Evolutionary conservation across 2,329 filamentous ascomycete genomes (phyloP), one percentile per base, ranked within the genome.

Genomic region (Colletotrichum cereale): DNA sequence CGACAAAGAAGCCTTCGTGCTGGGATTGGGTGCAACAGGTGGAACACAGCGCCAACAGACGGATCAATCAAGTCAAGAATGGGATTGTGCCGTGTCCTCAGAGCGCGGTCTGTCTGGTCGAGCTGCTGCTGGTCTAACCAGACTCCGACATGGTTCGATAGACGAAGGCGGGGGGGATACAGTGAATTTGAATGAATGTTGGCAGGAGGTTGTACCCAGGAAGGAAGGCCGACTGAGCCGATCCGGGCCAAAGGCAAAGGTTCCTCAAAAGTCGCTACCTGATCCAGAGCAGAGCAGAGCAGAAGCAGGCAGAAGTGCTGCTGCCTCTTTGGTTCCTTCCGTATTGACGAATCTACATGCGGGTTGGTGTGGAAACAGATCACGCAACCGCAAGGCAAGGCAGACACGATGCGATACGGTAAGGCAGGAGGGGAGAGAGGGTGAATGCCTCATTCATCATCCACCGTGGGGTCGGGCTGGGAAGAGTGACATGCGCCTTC

Each of bases 261-360:
- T 70, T 31, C 21, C 29, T 11, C 34, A 38, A 48, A 58, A 58
- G 24, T 29, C 26, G 48, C 26, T 69, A 48, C 52, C 66, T 44
- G 61, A 64, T 47, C 26, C 26, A 34, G 24, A 53, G 18, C 18
- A 53, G 34, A 11, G 36, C 62, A n/a, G n/a, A n/a, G n/a, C n/a
- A n/a, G n/a, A n/a, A n/a, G n/a, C n/a, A 44, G 47, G 34, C 47
- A 62, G 63, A 50, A 47, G 24, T 24, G 47, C 24, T 70, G 67
- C 62, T 70, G 56, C 67, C 67, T 70, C 44, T 58, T 53, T 11
- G 47, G 34, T 36, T 47, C 50, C 26, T 55, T 42, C 21, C 18
- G 16, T 21, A 7, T 36, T 14, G 26, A 50, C 44, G 16, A 56
- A 36, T 24, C 12, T 24, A 24, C 31, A 38, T 38, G 31, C 21